These are phyloP conservation scores for Hordeum vulgare DNA, from an alignment of 176 grass and related monocot species.

Conservation along the genomic window DNA sequence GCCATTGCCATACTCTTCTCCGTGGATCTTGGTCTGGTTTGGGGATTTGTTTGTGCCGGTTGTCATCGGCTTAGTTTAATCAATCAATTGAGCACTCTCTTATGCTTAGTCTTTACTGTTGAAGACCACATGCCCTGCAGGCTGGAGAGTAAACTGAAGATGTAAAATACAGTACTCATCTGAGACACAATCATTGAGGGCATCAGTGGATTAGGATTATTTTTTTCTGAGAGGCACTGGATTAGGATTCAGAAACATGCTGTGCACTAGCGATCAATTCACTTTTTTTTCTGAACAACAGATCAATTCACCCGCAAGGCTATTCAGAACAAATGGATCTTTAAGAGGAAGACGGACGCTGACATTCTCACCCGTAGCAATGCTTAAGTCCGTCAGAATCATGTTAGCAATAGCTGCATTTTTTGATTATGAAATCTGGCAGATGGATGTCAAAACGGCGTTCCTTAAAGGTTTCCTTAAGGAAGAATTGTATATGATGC, in stretches of 20 bases:
- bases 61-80: not conserved
- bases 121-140: not conserved
- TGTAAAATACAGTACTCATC: not conserved
- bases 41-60: conserved; percentile 13
- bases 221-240: too few relatives aligned
- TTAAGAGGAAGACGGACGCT: too few relatives aligned
- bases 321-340: too few relatives aligned
- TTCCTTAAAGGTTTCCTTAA: too few relatives aligned
- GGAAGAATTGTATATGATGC: too few relatives aligned
- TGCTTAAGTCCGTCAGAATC: too few relatives aligned
- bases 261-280: not conserved
- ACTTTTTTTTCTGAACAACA: too few relatives aligned
- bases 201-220: not conserved
- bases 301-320: too few relatives aligned
- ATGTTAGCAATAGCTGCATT: too few relatives aligned
- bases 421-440: too few relatives aligned
- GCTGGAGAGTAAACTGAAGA: not conserved
- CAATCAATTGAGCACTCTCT: not conserved
- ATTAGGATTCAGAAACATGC: not conserved
- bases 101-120: not conserved
- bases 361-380: too few relatives aligned
- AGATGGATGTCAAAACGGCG: too few relatives aligned
- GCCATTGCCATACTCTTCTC: not conserved
- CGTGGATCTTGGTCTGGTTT: not conserved
- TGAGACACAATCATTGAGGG: not conserved